phyloP scores from a whole-genome alignment of 176 grass and related monocot species.

The Guadua angustifolia region DNA sequence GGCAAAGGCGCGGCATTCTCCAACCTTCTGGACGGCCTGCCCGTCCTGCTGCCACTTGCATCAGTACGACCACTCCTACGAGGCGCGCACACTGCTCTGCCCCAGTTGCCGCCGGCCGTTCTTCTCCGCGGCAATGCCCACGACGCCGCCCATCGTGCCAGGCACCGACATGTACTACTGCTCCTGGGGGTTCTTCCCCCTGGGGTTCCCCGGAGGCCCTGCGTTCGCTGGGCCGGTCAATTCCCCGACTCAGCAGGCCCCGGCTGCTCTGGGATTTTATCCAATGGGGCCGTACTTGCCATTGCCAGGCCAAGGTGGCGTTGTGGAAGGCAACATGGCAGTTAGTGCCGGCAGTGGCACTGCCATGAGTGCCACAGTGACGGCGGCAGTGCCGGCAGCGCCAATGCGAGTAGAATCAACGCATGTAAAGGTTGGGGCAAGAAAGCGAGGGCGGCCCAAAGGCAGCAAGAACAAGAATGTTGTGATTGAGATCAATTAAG shows the following conservation, averaged over 20 bases:
- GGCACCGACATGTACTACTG: slow-evolving; percentile 74
- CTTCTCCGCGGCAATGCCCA: slow-evolving; percentile 46
- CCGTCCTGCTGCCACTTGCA: slow-evolving; percentile 60
- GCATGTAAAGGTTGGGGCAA: slow-evolving; percentile 9
- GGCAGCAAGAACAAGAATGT: slow-evolving; percentile 38
- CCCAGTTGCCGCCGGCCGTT: slow-evolving; percentile 58
- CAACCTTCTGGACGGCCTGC: slow-evolving; percentile 66
- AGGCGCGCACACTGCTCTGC: slow-evolving; percentile 55
- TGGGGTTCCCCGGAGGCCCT: slow-evolving; percentile 65
- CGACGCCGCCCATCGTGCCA: slow-evolving; percentile 56
- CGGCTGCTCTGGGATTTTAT: slow-evolving; percentile 18
- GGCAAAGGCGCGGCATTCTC: slow-evolving; percentile 2
- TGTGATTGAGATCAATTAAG: slow-evolving; percentile 41
- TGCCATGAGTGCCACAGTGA: neutral
- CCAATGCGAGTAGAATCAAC: slow-evolving; percentile 1
- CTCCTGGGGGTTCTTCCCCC: slow-evolving; percentile 70
- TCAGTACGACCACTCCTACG: slow-evolving; percentile 55
- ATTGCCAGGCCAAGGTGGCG: slow-evolving; percentile 11
- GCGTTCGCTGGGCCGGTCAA: slow-evolving; percentile 36
- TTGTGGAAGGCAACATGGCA: neutral
- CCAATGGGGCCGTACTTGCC: slow-evolving; percentile 30
- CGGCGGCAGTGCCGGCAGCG: neutral
- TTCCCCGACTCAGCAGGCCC: slow-evolving; percentile 4
- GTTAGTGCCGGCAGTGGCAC: neutral
- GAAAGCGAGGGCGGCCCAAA: slow-evolving; percentile 35